These are phyloP conservation scores for Hymenotorrendiella dingleyae DNA, from an alignment of 2,329 filamentous ascomycete genomes.

Conservation along the genomic window DNA sequence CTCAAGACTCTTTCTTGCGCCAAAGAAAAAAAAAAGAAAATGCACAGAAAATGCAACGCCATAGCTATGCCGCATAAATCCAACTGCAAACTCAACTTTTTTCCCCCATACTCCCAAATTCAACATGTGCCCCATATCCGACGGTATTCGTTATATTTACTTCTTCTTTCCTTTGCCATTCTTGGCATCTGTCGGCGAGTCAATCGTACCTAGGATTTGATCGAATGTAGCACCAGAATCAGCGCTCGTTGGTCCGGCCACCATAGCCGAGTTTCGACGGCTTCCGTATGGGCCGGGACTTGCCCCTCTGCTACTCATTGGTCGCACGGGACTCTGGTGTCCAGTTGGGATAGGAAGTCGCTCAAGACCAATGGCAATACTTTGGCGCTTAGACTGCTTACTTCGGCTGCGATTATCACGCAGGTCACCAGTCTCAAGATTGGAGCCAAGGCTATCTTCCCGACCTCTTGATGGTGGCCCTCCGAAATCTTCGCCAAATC, in stretches of 20 bases:
- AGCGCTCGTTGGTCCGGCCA: neutral
- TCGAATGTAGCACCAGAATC: constrained; percentile 37
- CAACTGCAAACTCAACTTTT: too few relatives aligned
- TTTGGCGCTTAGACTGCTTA: constrained; percentile 20
- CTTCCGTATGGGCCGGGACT: constrained; percentile 2
- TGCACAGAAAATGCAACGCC: too few relatives aligned
- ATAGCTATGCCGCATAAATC: too few relatives aligned
- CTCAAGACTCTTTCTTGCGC: too few relatives aligned
- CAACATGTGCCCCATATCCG: too few relatives aligned
- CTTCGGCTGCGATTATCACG: constrained; percentile 6
- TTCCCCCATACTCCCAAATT: too few relatives aligned
- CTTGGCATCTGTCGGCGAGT: constrained; percentile 32
- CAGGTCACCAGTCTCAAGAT: neutral
- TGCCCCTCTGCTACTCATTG: constrained; percentile 3
- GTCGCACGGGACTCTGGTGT: neutral
- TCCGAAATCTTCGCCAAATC: constrained; percentile 19
- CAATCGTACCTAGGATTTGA: constrained; percentile 39
- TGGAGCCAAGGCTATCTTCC: neutral
- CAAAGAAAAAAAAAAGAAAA: too few relatives aligned
- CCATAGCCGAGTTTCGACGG: constrained; percentile 1
- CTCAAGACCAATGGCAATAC: constrained; percentile 27
- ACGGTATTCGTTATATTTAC: too few relatives aligned
- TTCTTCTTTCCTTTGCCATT: constrained; percentile 29
- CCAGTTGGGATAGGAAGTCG: constrained; percentile 21
- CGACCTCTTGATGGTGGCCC: constrained; percentile 13